Percentiles rank a stretch among this genome's conserved stretches.
Conservation (phyloP, 2,329 filamentous ascomycete genomes). For the Penicillium sp. region DNA sequence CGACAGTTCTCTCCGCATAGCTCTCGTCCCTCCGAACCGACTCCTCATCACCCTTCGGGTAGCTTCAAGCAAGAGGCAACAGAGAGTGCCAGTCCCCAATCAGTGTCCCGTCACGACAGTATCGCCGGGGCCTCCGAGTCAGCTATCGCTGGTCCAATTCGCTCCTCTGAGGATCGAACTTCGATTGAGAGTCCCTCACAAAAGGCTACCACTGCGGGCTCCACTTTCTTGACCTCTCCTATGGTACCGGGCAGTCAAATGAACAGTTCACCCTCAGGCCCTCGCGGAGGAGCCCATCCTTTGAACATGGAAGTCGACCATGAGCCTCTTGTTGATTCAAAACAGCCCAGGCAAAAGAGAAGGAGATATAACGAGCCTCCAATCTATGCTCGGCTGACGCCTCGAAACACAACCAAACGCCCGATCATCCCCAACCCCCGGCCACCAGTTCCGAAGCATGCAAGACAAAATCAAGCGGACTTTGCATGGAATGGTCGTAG, state of each 20-base stretch:
- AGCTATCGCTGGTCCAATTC: slow-evolving; percentile 22
- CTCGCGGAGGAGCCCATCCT: slow-evolving; percentile 18
- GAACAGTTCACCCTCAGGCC: slow-evolving; percentile 32
- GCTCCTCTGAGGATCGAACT: slow-evolving; percentile 30
- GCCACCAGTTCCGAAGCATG: slow-evolving; percentile 35
- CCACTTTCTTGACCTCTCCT: slow-evolving; percentile 17
- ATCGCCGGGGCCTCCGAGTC: slow-evolving; percentile 28
- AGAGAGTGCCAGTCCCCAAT: slow-evolving; percentile 77
- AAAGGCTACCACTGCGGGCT: slow-evolving; percentile 15
- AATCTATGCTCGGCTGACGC: slow-evolving; percentile 50
- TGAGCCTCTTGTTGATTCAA: slow-evolving; percentile 25
- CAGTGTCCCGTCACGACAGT: slow-evolving; percentile 42
- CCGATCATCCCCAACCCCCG: slow-evolving; percentile 43
- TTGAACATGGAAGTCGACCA: slow-evolving; percentile 28
- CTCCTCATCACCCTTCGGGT: slow-evolving; percentile 43
- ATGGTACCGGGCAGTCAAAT: slow-evolving; percentile 20
- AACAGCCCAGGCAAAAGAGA: slow-evolving; percentile 50
- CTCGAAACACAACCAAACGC: slow-evolving; percentile 42
- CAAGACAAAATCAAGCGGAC: slow-evolving; percentile 25
- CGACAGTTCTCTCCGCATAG: slow-evolving; percentile 44
- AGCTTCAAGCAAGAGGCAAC: slow-evolving; percentile 67
- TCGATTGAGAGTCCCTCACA: slow-evolving; percentile 29
- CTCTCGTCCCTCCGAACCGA: slow-evolving; percentile 32
- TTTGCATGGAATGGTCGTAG: slow-evolving; percentile 23
- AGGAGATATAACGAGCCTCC: slow-evolving; percentile 54